These are phyloP conservation scores for Aquanectria penicillioides DNA, from an alignment of 2,329 filamentous ascomycete genomes.

Conservation along the genomic window DNA sequence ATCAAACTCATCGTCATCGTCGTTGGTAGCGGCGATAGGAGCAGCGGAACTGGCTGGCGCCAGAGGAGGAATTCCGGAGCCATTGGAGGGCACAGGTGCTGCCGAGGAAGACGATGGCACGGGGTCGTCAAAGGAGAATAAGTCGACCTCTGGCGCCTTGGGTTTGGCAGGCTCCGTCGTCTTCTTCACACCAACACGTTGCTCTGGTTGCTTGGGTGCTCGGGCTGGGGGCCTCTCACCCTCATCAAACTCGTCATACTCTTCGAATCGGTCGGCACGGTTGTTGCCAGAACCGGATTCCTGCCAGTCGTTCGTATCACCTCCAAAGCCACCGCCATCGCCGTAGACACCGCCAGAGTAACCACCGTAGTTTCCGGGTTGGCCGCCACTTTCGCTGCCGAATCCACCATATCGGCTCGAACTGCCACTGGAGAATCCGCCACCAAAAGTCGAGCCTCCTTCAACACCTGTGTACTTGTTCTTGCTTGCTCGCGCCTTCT, in stretches of 20 bases:
- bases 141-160: conserved; percentile 88
- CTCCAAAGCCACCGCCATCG: conserved; percentile 94
- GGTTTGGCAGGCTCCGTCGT: conserved; percentile 75
- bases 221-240: conserved; percentile 64
- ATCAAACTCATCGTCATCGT: conserved; percentile 93
- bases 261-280: conserved; percentile 84
- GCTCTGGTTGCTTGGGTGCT: conserved; percentile 47
- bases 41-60: conserved; percentile 35
- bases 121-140: conserved; percentile 92
- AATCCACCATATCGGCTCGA: conserved; percentile 85
- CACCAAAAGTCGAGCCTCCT: conserved; percentile 74
- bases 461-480: conserved; percentile 97
- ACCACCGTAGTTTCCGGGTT: conserved; percentile 60
- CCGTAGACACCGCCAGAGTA: conserved; percentile 84
- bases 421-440: conserved; percentile 62
- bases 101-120: conserved; percentile 59
- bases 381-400: conserved; percentile 77
- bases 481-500: conserved; percentile 90
- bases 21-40: conserved; percentile 53
- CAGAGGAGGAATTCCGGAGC: conserved; percentile 59
- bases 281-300: conserved; percentile 59
- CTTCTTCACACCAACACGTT: conserved; percentile 49
- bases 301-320: conserved; percentile 77
- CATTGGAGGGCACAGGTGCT: conserved; percentile 57
- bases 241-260: conserved; percentile 97